These are phyloP conservation scores for Beauveria scarabaeidicola DNA, from an alignment of 2,329 filamentous ascomycete species.

Conservation along the genomic window DNA sequence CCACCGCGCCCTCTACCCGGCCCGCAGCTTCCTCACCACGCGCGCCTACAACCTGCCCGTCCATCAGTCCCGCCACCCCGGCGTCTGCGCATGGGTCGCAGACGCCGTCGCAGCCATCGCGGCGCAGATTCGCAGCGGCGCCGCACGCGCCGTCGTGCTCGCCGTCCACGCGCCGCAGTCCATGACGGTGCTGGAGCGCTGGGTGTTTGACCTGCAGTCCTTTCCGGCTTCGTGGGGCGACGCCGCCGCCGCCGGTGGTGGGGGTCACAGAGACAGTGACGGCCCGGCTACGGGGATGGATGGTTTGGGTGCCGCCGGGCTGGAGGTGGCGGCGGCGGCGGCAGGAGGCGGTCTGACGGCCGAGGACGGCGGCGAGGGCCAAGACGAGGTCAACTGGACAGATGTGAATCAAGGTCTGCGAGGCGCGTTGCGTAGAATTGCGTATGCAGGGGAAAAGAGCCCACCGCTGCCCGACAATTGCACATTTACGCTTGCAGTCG, in stretches of 20 bases:
- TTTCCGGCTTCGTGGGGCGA: conserved; percentile 40
- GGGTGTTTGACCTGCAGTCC: conserved; percentile 48
- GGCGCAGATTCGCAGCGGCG: conserved; percentile 55
- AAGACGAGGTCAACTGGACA: conserved; percentile 36
- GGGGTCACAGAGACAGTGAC: not conserved
- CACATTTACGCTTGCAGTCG: conserved; percentile 69
- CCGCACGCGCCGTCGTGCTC: conserved; percentile 39
- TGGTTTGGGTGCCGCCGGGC: not conserved
- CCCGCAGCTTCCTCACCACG: conserved; percentile 65
- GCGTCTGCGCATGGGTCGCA: conserved; percentile 76
- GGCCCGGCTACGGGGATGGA: not conserved
- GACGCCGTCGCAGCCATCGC: conserved; percentile 69
- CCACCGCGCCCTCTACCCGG: conserved; percentile 72
- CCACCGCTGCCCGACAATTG: conserved; percentile 52
- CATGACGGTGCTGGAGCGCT: conserved; percentile 46
- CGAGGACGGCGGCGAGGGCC: conserved; percentile 12
- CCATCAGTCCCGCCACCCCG: conserved; percentile 77
- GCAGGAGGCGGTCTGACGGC: no score
- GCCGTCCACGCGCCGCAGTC: conserved; percentile 35
- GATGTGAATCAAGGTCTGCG: conserved; percentile 68
- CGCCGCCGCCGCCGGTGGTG: not conserved
- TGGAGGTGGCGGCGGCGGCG: not conserved
- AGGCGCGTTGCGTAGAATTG: conserved; percentile 55
- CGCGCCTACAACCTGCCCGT: conserved; percentile 79
- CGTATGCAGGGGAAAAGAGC: conserved; percentile 50